These are phyloP conservation scores for Cladophialophora psammophila DNA, from an alignment of 2,329 filamentous ascomycete species.

Conservation along the genomic window DNA sequence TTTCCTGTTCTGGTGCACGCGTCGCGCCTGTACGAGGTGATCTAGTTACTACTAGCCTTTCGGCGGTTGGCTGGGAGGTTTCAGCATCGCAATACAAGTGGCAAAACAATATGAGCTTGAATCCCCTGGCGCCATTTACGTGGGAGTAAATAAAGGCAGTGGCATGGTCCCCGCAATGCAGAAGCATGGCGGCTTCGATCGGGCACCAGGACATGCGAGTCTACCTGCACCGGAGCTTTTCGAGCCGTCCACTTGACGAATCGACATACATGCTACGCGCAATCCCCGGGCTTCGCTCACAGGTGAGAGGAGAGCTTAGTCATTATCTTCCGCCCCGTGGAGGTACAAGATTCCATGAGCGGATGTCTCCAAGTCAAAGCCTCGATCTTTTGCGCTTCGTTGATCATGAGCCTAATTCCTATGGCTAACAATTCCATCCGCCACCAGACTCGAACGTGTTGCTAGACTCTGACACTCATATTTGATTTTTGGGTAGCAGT, in stretches of 20 bases:
- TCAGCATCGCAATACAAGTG: not conserved
- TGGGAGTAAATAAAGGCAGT: not conserved
- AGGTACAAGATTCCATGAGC: not conserved
- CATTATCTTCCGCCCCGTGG: not conserved
- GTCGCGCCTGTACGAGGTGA: not conserved
- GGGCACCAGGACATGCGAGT: not conserved
- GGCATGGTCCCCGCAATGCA: not conserved
- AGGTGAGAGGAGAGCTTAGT: not conserved
- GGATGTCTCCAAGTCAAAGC: not conserved
- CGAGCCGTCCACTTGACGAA: not conserved
- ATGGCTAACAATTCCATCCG: not conserved
- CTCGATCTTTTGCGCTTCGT: not conserved
- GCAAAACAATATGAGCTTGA: not conserved
- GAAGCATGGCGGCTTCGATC: not conserved
- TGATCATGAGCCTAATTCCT: not conserved
- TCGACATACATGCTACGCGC: not conserved
- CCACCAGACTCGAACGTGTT: not conserved
- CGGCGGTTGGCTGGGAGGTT: no score
- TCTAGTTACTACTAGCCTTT: not conserved
- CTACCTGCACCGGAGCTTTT: not conserved
- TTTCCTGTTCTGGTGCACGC: not conserved
- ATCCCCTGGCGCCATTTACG: not conserved
- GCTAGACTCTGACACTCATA: not conserved
- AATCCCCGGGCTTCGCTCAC: not conserved
- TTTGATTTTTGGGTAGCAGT: not conserved